Conservation (phyloP, 371 early-diverging fungal genomes). For the Mucor saturninus region DNA sequence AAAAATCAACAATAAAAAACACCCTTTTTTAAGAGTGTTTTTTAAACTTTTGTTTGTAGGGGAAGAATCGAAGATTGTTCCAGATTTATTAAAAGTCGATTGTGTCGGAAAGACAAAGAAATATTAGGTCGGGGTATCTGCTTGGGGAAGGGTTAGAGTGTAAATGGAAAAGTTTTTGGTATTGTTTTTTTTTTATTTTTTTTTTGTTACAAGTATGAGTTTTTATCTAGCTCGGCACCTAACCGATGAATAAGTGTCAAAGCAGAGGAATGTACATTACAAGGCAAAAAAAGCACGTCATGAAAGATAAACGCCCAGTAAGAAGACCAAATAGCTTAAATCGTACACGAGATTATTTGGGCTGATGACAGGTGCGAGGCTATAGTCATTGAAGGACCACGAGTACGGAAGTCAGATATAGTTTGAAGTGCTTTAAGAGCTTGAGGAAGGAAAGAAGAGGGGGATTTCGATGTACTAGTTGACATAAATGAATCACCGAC, state of each 20-base stretch:
- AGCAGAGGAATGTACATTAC: not conserved
- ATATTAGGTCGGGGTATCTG: too few species aligned
- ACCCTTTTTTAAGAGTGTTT: too few species aligned
- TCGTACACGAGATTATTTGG: not conserved
- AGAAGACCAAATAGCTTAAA: constrained; percentile 7
- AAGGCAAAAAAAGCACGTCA: not conserved
- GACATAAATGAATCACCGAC: not conserved
- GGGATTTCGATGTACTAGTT: not conserved
- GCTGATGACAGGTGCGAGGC: not conserved
- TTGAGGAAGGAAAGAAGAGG: not conserved
- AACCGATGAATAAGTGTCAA: not conserved
- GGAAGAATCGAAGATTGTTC: constrained; percentile 1
- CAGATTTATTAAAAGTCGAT: not conserved
- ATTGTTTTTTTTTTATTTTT: too few species aligned
- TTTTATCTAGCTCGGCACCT: not conserved
- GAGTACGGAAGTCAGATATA: not conserved
- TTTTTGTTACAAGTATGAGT: too few species aligned
- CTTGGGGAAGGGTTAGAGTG: too few species aligned
- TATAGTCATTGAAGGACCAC: not conserved
- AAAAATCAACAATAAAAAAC: too few species aligned
- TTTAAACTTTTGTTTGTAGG: not conserved
- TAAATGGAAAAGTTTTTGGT: too few species aligned
- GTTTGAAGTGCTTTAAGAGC: not conserved
- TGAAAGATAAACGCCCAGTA: constrained; percentile 4
- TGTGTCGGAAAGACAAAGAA: not conserved